phyloP scores from a whole-genome alignment of 2,329 filamentous ascomycete species.

The Aspergillus neoniger region DNA sequence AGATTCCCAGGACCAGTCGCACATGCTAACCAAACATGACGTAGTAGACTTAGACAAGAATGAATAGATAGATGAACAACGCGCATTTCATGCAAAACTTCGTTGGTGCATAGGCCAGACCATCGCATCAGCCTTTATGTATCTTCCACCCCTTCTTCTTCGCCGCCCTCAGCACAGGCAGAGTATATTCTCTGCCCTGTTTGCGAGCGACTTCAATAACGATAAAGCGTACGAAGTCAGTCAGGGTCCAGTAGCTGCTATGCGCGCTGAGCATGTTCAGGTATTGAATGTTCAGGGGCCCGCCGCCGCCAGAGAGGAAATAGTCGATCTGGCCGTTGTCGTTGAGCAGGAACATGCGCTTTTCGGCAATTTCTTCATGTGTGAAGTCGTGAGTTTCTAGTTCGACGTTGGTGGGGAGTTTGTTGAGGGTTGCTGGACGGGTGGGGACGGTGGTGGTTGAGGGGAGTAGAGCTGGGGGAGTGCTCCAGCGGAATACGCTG shows the following conservation, averaged over 20 bases:
- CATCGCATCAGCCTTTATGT: constrained; percentile 27
- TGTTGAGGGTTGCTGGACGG: constrained; percentile 59
- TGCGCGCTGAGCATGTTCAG: constrained; percentile 96
- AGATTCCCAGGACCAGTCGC: background rate
- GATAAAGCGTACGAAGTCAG: constrained; percentile 85
- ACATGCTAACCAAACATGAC: background rate
- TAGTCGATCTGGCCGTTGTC: constrained; percentile 97
- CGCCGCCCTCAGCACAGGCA: constrained; percentile 56
- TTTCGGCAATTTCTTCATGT: constrained; percentile 87
- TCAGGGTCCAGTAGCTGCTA: constrained; percentile 86
- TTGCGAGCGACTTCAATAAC: constrained; percentile 82
- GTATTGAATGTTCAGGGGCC: constrained; percentile 91
- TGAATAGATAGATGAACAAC: background rate
- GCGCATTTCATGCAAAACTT: background rate
- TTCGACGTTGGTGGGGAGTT: constrained; percentile 73
- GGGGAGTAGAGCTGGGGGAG: constrained; percentile 54
- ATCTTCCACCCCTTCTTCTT: constrained; percentile 56
- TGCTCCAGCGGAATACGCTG: constrained; percentile 61
- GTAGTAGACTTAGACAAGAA: background rate
- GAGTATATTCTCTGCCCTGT: constrained; percentile 64
- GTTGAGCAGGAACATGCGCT: constrained; percentile 82
- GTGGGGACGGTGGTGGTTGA: constrained; percentile 69
- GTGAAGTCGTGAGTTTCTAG: constrained; percentile 95
- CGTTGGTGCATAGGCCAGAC: background rate
- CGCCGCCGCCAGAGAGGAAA: constrained; percentile 78